These are phyloP conservation scores for Trichoderma breve DNA, from an alignment of 2,329 filamentous ascomycete genomes.

Conservation along the genomic window DNA sequence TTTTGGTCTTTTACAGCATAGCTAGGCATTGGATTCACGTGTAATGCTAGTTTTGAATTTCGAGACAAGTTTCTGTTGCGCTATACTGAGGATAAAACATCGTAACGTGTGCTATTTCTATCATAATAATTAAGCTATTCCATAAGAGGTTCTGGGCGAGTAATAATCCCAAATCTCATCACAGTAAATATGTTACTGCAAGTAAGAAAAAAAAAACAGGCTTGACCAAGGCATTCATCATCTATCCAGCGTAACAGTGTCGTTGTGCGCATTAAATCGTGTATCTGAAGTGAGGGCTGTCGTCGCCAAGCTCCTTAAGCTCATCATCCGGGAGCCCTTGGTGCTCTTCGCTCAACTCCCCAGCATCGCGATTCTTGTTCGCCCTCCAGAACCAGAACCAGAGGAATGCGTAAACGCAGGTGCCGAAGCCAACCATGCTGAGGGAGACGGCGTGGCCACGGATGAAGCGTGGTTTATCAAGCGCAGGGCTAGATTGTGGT, in stretches of 20 bases:
- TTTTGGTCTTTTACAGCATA: neutral
- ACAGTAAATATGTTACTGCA: neutral
- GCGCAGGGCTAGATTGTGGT: conserved; percentile 35
- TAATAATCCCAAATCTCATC: neutral
- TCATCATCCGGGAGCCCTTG: conserved; percentile 45
- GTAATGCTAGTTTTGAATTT: neutral
- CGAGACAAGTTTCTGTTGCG: neutral
- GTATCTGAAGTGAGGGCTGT: conserved; percentile 50
- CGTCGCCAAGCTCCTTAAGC: conserved; percentile 50
- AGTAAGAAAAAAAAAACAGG: neutral
- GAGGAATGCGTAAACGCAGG: conserved; percentile 52
- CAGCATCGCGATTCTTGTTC: conserved; percentile 47
- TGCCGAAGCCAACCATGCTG: conserved; percentile 55
- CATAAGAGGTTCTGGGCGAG: neutral
- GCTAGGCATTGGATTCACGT: neutral
- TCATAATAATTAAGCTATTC: neutral
- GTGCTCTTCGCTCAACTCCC: conserved; percentile 39
- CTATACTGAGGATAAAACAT: no score
- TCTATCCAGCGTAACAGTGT: neutral
- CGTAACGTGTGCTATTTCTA: neutral
- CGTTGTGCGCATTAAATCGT: conserved; percentile 32
- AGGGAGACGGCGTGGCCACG: conserved; percentile 62
- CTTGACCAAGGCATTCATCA: no score
- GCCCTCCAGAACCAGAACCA: conserved; percentile 50
- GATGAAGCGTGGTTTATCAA: conserved; percentile 56